Percentiles rank a stretch among this genome's conserved stretches.
Conservation (phyloP, 2,329 filamentous ascomycete species). For the Fusarium mexicanum region DNA sequence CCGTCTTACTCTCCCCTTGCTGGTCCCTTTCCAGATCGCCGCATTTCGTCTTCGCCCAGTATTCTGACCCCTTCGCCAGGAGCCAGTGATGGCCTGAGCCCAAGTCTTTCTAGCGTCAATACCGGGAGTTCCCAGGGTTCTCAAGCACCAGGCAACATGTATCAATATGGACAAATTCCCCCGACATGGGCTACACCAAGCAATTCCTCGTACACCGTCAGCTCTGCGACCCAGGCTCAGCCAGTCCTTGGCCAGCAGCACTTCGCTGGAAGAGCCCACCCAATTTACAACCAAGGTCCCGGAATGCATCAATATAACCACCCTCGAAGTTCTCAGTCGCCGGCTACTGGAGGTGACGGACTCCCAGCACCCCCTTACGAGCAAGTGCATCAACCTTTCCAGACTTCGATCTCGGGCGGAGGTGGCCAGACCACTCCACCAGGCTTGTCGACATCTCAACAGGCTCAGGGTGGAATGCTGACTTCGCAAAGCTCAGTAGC, state of each 20-base stretch:
- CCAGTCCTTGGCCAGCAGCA: constrained; percentile 43
- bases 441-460: constrained; percentile 45
- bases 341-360: constrained; percentile 66
- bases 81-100: constrained; percentile 70
- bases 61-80: constrained; percentile 55
- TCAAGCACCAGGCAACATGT: constrained; percentile 60
- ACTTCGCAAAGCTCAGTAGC: constrained; percentile 41
- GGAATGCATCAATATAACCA: constrained; percentile 53
- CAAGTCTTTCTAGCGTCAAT: constrained; percentile 68
- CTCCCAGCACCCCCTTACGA: constrained; percentile 76
- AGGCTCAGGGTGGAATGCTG: constrained; percentile 40
- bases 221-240: constrained; percentile 52
- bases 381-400: constrained; percentile 71
- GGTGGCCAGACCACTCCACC: constrained; percentile 48
- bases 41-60: constrained; percentile 45
- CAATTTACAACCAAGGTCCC: constrained; percentile 61
- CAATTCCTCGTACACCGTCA: constrained; percentile 61
- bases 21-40: constrained; percentile 42
- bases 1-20: constrained; percentile 39
- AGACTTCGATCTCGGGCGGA: constrained; percentile 65
- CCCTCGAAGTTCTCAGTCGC: constrained; percentile 53
- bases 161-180: constrained; percentile 64
- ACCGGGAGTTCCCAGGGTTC: constrained; percentile 67
- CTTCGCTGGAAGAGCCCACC: constrained; percentile 43
- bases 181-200: constrained; percentile 69